These are phyloP conservation scores for Kurtzmaniella fragi DNA, from an alignment of 805 yeast genomes.

Conservation along the genomic window DNA sequence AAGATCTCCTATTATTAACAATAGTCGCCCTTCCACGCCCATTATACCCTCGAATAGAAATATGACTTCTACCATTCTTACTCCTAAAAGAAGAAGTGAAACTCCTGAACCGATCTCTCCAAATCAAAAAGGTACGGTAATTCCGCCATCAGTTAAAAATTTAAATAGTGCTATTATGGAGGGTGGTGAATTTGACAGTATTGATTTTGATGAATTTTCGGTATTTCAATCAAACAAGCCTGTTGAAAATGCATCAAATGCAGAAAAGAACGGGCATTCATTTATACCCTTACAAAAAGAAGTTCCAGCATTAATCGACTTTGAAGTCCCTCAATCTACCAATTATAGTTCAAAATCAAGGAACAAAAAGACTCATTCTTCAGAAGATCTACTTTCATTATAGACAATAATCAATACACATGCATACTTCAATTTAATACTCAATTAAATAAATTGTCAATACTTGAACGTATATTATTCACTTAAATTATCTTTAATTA, in stretches of 20 bases:
- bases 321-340: no score
- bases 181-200: background rate
- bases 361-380: background rate
- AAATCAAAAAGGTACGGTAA: background rate
- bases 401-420: background rate
- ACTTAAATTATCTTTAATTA: no score
- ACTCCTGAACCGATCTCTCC: background rate
- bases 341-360: background rate
- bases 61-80: background rate
- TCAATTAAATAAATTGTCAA: no score
- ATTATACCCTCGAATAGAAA: background rate
- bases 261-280: background rate
- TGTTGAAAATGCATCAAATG: background rate
- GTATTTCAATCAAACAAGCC: background rate
- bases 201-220: constrained; percentile 2
- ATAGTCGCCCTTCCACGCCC: background rate
- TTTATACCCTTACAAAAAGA: constrained; percentile 1
- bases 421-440: no score
- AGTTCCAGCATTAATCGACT: background rate
- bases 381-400: constrained; percentile 2
- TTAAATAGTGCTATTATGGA: no score
- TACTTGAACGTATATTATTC: no score
- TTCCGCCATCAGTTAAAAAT: no score
- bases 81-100: background rate
- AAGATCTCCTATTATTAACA: background rate